Evolutionary conservation across 441 rosid genomes (phyloP).

Genomic region (Aquilaria agallochum): DNA sequence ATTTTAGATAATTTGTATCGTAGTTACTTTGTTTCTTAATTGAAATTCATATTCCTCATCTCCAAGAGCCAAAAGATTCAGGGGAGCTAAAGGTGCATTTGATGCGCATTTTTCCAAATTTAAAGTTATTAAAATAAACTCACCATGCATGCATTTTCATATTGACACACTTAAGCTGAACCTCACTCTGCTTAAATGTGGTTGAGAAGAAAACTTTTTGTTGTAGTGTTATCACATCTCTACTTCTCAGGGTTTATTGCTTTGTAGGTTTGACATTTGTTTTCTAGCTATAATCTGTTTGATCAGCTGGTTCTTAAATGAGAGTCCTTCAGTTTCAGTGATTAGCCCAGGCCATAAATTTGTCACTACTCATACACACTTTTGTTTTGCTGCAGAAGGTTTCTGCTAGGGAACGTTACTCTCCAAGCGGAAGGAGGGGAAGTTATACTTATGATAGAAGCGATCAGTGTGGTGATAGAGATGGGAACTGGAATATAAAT

Average conservation of each 20-base stretch:
- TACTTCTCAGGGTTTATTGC: neutral
- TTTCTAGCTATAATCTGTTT: neutral
- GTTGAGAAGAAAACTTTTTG: too few species aligned
- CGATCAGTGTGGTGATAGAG: conserved; percentile 8
- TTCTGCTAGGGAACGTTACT: conserved; percentile 5
- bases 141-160: too few species aligned
- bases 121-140: neutral
- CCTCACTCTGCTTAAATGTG: too few species aligned
- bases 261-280: neutral
- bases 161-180: neutral
- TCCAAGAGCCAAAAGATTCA: too few species aligned
- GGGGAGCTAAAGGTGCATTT: too few species aligned
- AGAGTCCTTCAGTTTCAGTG: neutral
- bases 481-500: conserved; percentile 11
- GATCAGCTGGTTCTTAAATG: too few species aligned
- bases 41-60: too few species aligned
- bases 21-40: too few species aligned
- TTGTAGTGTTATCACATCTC: neutral
- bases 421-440: conserved; percentile 9
- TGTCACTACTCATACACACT: neutral
- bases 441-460: conserved; percentile 10
- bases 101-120: neutral
- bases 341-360: neutral
- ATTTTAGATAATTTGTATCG: too few species aligned
- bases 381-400: conserved; percentile 6